Base-by-base conservation (phyloP, 106 monocot species). In the Dendrobium nobile region DNA sequence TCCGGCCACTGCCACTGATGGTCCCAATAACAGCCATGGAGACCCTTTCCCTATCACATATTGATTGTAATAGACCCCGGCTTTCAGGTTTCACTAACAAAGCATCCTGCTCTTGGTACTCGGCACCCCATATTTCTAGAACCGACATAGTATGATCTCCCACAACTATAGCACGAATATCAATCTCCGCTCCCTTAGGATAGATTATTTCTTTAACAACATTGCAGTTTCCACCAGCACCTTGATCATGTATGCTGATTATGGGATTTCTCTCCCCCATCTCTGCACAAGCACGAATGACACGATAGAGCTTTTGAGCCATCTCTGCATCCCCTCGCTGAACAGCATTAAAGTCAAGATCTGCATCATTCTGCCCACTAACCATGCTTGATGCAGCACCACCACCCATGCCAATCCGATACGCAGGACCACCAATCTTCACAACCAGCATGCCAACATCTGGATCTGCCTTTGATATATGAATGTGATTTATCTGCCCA, bases 301-400 rank as follows among this genome's bases (percentile, higher is more conserved):
- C 94, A 18, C 95, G 89, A 51, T 98, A 98, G 15, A 98, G 81
- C 83, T 98, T 98, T 41, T 98, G 98, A 54, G 98, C 98, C 98
- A 98, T 95, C 87, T 98, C 98, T 22, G 98, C 98, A 86, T 98
- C 95, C 17, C 97, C 98, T 82, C 98, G 73, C 9, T 98, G 98
- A 7, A 98, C 95, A 28, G 98, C 94, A 85, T 98, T 98, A 75
- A 98, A 98, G 82, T 98, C 98, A 41, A 98, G 79, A 26, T 98
- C 98, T 75, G 92, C 98, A 85, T 98, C 95, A 80, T 95, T 98
- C 78, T 94, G 91, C 20, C 98, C 92, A 78, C 98, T 98, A 9
- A 98, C 92, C 98, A 98, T 98, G 83, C 98, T 98, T 0, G 95
- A 95, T 77, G 98, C 98, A 59, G 98, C 98, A 67, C 98, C 98